These are phyloP conservation scores for Fomitopsis schrenkii DNA, from an alignment of 1,284 basidiomycete genomes.

Conservation along the genomic window DNA sequence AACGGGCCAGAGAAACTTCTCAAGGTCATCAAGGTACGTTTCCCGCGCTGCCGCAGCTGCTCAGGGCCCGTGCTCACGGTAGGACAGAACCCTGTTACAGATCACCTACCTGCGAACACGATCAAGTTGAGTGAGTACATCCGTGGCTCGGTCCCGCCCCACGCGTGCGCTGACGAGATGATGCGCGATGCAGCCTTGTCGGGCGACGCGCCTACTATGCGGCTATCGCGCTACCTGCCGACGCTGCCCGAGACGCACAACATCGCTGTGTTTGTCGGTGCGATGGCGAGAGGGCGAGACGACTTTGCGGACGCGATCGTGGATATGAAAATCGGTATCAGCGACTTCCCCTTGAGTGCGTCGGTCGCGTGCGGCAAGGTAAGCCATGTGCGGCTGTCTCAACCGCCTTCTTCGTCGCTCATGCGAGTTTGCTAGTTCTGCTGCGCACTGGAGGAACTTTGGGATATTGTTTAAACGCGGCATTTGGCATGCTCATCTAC, in stretches of 20 bases:
- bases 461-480: constrained; percentile 31
- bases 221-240: constrained; percentile 81
- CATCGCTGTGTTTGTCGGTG: constrained; percentile 94
- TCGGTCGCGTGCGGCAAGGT: constrained; percentile 97
- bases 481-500: constrained; percentile 1
- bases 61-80: constrained; percentile 5
- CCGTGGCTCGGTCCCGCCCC: background rate
- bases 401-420: background rate
- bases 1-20: constrained; percentile 96
- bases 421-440: constrained; percentile 27
- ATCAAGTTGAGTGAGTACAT: constrained; percentile 84
- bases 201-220: constrained; percentile 84
- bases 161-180: constrained; percentile 3
- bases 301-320: constrained; percentile 97
- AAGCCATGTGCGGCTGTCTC: constrained; percentile 21
- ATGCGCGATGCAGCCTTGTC: constrained; percentile 65
- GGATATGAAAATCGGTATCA: constrained; percentile 97
- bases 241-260: constrained; percentile 84
- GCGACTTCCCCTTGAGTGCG: constrained; percentile 91
- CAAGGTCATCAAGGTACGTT: constrained; percentile 86
- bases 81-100: constrained; percentile 85
- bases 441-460: constrained; percentile 37
- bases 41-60: constrained; percentile 1
- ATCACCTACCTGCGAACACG: constrained; percentile 94
- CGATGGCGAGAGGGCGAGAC: constrained; percentile 94